A percentile compares a stretch with the other conserved stretches of the same genome.
phyloP scores from a whole-genome alignment of 805 yeast species.

The Candida krabiensis region DNA sequence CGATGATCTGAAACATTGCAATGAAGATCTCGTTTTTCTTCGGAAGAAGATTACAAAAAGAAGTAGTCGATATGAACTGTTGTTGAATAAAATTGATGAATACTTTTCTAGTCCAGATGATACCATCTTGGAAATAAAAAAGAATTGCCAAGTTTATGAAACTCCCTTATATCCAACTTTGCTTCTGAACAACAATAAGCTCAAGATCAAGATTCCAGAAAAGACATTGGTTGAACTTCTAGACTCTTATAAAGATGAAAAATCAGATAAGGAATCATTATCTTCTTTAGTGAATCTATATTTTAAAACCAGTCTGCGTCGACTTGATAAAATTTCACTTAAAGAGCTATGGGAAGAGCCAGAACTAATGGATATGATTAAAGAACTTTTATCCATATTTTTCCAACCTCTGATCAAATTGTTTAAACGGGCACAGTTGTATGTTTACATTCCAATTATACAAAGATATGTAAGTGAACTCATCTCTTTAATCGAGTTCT shows the following conservation, averaged over 20 bases:
- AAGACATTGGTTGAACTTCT: constrained; percentile 16
- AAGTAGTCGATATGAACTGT: constrained; percentile 7
- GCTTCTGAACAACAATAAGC: constrained; percentile 25
- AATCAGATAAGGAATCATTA: constrained; percentile 34
- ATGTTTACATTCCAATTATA: constrained; percentile 62
- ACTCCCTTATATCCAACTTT: constrained; percentile 26
- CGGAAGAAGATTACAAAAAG: constrained; percentile 36
- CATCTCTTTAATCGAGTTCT: constrained; percentile 51
- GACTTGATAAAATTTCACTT: constrained; percentile 72
- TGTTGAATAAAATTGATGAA: constrained; percentile 29
- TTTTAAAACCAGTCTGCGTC: constrained; percentile 62
- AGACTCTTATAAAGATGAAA: constrained; percentile 16
- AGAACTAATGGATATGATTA: constrained; percentile 70
- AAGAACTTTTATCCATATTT: constrained; percentile 68
- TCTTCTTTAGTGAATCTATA: constrained; percentile 60
- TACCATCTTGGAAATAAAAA: constrained; percentile 29
- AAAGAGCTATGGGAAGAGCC: constrained; percentile 85
- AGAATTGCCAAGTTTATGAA: constrained; percentile 27
- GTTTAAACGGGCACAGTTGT: constrained; percentile 65
- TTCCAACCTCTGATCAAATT: constrained; percentile 73
- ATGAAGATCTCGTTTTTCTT: constrained; percentile 49
- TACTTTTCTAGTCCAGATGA: constrained; percentile 29
- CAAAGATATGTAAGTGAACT: constrained; percentile 69
- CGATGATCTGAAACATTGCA: constrained; percentile 71
- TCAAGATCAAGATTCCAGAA: constrained; percentile 14